Evolutionary conservation across 148 eudicot species (phyloP), one percentile per base, ranked within the genome.

Genomic region (Dysphania ambrosioides): DNA sequence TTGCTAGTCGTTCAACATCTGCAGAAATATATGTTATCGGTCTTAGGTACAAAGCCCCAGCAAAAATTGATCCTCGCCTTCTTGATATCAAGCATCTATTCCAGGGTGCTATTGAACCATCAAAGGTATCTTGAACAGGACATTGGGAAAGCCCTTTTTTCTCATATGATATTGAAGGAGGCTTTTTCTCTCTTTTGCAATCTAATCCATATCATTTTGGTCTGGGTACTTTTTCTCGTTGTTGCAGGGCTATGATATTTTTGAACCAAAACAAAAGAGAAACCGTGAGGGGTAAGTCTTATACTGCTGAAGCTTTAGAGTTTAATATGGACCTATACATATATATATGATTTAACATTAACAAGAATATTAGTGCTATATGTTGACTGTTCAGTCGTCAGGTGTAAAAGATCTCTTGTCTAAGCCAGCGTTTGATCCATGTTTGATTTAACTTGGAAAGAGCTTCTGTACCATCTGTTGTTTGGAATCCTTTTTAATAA

Each of bases 31-130:
- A 87, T 77, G 72, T 91, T 61, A 21, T 94, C 11, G 93, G 90
- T 77, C 82, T 85, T 6, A 90, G 80, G 85, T 94, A 90, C 73
- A 94, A 91, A 86, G 97, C 97, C 60, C 98, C 98, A 75, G 96
- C 96, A 27, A 94, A 91, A 84, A 88, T 94, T 68, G 98, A 94
- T 73, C 97, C 98, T 8, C 97, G 94, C 27, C 93, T 94, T 73
- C 90, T 94, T 66, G 98, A 94, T 84, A 81, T 91, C 53, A 94
- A 88, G 80, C 90, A 94, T 82, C 79, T 94, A 31, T 94, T 94
- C 77, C 82, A 86, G 72, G 93, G 91, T 74, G 89, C 88, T 74
- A 74, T 79, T 81, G 98, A 91, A 78, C 86, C 93, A 23, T 86
- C 87, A 68, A 90, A 90, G 97, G 97, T 93, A 79, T 65, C 60